Conservation (phyloP, 2,329 filamentous ascomycete genomes). For the Laburnicola sp. region DNA sequence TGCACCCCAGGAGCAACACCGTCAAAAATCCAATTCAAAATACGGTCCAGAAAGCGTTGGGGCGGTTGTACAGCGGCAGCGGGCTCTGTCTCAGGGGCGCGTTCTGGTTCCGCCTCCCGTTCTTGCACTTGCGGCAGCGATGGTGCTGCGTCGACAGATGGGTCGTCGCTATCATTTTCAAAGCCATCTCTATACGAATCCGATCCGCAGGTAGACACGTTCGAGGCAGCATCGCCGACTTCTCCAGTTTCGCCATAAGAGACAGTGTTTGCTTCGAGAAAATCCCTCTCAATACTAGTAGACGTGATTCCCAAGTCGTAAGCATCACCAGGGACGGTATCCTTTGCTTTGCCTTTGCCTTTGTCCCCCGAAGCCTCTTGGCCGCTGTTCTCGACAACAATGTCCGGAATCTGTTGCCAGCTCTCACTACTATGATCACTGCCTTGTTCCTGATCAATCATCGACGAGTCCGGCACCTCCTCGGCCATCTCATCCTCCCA, state of each 20-base stretch:
- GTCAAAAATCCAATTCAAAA: constrained; percentile 54
- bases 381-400: constrained; percentile 31
- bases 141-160: constrained; percentile 7
- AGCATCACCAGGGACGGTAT: constrained; percentile 17
- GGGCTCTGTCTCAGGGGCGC: constrained; percentile 3
- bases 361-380: neutral
- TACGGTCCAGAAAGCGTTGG: constrained; percentile 30
- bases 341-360: constrained; percentile 30
- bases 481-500: constrained; percentile 33
- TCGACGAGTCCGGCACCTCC: constrained; percentile 9
- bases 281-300: neutral
- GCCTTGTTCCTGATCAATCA: constrained; percentile 31
- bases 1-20: constrained; percentile 45
- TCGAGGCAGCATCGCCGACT: constrained; percentile 8
- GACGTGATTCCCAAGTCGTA: neutral
- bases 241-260: neutral
- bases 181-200: constrained; percentile 10
- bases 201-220: constrained; percentile 9
- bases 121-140: constrained; percentile 2
- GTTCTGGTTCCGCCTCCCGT: constrained; percentile 9
- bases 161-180: constrained; percentile 7
- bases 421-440: constrained; percentile 46
- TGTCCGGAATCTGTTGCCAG: constrained; percentile 45
- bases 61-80: constrained; percentile 17
- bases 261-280: neutral